Percentiles rank a stretch among this genome's conserved stretches.
These are phyloP conservation scores for Cutaneotrichosporon mucoides DNA, from an alignment of 1,284 basidiomycete genomes.

Conservation along the genomic window DNA sequence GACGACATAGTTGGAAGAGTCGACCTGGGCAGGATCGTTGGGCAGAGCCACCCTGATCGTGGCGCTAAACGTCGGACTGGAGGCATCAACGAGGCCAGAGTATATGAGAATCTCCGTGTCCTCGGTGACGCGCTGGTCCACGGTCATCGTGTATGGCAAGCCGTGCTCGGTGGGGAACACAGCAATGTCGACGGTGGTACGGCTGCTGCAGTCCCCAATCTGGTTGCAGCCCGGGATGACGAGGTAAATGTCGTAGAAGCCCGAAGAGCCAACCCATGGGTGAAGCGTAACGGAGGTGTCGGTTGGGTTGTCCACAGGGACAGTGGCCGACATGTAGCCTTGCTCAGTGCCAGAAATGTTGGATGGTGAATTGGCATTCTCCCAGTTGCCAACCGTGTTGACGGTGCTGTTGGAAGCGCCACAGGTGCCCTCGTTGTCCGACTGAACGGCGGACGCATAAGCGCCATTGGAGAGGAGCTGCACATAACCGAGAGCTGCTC, in stretches of 20 bases:
- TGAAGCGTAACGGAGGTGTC: slow-evolving; percentile 80
- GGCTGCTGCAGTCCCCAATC: slow-evolving; percentile 70
- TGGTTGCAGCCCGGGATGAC: slow-evolving; percentile 80
- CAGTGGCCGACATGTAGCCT: slow-evolving; percentile 65
- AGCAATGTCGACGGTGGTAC: slow-evolving; percentile 77
- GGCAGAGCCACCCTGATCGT: slow-evolving; percentile 69
- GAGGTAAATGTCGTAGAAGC: slow-evolving; percentile 77
- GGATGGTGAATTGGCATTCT: slow-evolving; percentile 59
- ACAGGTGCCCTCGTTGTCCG: slow-evolving; percentile 53
- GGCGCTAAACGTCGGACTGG: slow-evolving; percentile 63
- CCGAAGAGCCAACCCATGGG: slow-evolving; percentile 83
- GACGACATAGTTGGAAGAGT: slow-evolving; percentile 65
- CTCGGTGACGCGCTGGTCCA: slow-evolving; percentile 68
- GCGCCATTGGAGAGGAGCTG: slow-evolving; percentile 82
- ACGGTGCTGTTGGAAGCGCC: slow-evolving; percentile 29
- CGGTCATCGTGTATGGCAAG: slow-evolving; percentile 60
- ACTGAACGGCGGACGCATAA: slow-evolving; percentile 22
- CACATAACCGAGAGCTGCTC: slow-evolving; percentile 78
- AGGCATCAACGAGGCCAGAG: slow-evolving; percentile 72
- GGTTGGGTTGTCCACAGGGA: slow-evolving; percentile 54
- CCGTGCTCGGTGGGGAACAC: slow-evolving; percentile 71
- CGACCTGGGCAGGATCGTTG: slow-evolving; percentile 59
- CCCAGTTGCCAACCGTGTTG: slow-evolving; percentile 66
- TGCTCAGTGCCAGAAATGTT: slow-evolving; percentile 73
- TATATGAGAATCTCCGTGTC: slow-evolving; percentile 69